These are phyloP conservation scores for Pleomassaria siparia DNA, from an alignment of 2,329 filamentous ascomycete genomes.

Conservation along the genomic window DNA sequence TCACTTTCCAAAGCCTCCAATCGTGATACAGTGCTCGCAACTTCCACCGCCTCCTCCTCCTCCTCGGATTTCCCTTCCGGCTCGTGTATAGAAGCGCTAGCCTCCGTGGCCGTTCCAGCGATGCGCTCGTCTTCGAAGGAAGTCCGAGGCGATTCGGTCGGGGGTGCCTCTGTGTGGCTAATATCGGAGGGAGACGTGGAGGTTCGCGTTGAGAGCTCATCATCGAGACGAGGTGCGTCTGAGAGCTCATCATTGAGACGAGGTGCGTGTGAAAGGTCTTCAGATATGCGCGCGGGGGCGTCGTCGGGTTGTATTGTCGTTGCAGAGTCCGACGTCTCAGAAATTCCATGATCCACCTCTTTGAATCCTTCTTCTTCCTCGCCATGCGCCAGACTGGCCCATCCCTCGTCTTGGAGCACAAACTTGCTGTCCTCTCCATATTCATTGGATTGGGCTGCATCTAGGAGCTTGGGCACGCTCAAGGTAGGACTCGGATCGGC, in stretches of 20 bases:
- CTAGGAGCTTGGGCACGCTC: not conserved
- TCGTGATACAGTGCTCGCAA: not conserved
- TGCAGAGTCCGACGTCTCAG: conserved; percentile 35
- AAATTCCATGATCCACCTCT: conserved; percentile 20
- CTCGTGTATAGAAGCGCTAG: not conserved
- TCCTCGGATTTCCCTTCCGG: not conserved
- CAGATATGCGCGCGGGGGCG: conserved; percentile 1
- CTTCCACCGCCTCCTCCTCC: too few relatives aligned
- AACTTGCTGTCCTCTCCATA: not conserved
- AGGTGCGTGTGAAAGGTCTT: conserved; percentile 8
- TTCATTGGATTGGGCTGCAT: not conserved
- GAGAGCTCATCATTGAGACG: conserved; percentile 26
- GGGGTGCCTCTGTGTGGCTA: conserved; percentile 31
- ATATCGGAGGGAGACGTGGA: conserved; percentile 41
- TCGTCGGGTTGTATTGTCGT: conserved; percentile 33
- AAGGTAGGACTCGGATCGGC: conserved; percentile 1
- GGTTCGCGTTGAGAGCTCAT: conserved; percentile 34
- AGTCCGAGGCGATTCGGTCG: conserved; percentile 37
- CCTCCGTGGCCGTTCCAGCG: not conserved
- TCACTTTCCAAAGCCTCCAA: not conserved
- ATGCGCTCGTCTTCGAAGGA: conserved; percentile 39
- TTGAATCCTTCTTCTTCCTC: conserved; percentile 11
- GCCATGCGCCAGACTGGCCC: conserved; percentile 13
- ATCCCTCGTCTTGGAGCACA: conserved; percentile 5
- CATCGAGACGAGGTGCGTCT: conserved; percentile 22